phyloP scores from a whole-genome alignment of 768 basidiomycete species.

The Mycena pura region DNA sequence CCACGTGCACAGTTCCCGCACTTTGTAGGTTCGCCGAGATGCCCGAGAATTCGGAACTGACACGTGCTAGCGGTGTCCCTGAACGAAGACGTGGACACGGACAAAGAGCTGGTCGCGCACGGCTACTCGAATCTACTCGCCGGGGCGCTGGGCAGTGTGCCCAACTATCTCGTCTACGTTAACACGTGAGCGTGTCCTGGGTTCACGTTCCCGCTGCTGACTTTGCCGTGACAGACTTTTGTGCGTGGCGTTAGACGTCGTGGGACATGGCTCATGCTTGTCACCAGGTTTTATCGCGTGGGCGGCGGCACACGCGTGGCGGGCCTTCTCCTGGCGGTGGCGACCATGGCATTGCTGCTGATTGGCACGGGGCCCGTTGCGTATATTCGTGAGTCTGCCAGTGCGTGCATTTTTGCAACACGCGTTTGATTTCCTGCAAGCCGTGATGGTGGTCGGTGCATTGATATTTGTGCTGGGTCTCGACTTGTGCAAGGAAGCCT shows the following conservation, averaged over 20 bases:
- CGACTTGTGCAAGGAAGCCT: constrained; percentile 92
- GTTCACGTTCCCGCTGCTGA: background rate
- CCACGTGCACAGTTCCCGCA: too few relatives aligned
- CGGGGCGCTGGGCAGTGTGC: constrained; percentile 84
- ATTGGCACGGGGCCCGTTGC: constrained; percentile 91
- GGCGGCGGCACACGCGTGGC: constrained; percentile 87
- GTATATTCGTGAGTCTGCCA: constrained; percentile 75
- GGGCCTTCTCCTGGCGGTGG: constrained; percentile 83
- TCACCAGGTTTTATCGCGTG: constrained; percentile 93
- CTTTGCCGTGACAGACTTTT: too few relatives aligned
- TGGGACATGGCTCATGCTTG: too few relatives aligned
- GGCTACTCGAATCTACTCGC: constrained; percentile 90
- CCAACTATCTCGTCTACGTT: constrained; percentile 89
- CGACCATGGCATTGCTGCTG: constrained; percentile 73
- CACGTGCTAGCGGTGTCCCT: constrained; percentile 78
- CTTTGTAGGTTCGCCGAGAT: constrained; percentile 57
- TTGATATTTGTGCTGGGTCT: constrained; percentile 95
- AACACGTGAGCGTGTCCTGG: constrained; percentile 83
- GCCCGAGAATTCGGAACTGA: background rate
- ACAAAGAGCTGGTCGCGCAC: constrained; percentile 91
- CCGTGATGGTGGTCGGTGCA: constrained; percentile 89
- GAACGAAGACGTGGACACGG: constrained; percentile 86
- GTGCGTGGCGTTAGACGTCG: too few relatives aligned
- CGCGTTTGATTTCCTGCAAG: constrained; percentile 43
- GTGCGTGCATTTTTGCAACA: background rate